Percentiles rank a stretch among this genome's conserved stretches.
phyloP scores from a whole-genome alignment of 108 stramenopile species.

The Skeletonema tropicum region DNA sequence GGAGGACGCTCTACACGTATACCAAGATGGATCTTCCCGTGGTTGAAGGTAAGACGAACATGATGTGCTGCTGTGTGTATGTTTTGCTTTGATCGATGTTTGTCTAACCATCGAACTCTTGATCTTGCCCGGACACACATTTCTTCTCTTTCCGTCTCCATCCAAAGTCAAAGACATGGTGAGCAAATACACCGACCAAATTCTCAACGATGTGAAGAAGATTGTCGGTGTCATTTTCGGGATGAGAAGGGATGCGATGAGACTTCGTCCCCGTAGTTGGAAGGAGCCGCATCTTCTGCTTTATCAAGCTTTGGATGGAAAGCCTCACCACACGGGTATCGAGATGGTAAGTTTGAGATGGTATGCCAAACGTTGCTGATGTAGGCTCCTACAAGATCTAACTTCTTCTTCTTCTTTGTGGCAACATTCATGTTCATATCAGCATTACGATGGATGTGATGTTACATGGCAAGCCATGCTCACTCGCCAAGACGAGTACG shows the following conservation, averaged over 20 bases:
- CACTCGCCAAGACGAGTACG: conserved; percentile 46
- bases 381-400: no score
- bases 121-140: no score
- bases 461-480: conserved; percentile 53
- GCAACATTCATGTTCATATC: no score
- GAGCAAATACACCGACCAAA: conserved; percentile 38
- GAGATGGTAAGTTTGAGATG: no score
- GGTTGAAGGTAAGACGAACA: conserved; percentile 14
- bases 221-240: conserved; percentile 48
- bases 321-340: conserved; percentile 54
- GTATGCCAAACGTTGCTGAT: no score
- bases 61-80: background rate
- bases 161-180: conserved; percentile 21
- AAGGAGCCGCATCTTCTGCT: conserved; percentile 65
- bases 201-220: conserved; percentile 35
- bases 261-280: conserved; percentile 47
- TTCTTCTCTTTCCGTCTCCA: background rate
- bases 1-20: conserved; percentile 66
- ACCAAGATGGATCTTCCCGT: conserved; percentile 61
- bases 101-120: background rate
- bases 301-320: conserved; percentile 42
- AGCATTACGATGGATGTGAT: conserved; percentile 18
- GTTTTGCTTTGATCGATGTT: background rate
- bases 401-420: no score
- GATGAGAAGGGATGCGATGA: conserved; percentile 43